Evolutionary conservation across 352 stramenopile genomes (phyloP), one percentile per base, ranked within the genome.

Genomic region (Globisporangium canariense): DNA sequence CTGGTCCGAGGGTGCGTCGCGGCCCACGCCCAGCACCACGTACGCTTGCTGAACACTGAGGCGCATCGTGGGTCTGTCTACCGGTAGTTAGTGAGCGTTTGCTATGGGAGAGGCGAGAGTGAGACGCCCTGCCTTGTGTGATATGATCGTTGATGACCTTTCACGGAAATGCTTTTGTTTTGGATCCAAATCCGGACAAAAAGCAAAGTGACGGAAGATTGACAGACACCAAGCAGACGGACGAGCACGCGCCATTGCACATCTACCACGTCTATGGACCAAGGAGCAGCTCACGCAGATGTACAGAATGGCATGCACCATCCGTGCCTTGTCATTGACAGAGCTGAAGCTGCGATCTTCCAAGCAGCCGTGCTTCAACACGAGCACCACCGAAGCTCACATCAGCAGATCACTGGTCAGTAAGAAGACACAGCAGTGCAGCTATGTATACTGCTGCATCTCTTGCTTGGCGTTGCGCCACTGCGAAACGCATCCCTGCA

Each of bases 1-100:
- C 43, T 86, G 60, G 9, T 88, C 75, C 5, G 76, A 55, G 9
- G 65, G 70, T 16, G 80, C 78, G 47, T 76, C 71, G 32, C 69
- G 59, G 5, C 60, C 16, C 47, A 89, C 69, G 5, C 75, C 79
- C n/a, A 91, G 68, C 43, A 69, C 73, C 16, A 25, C 59, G 70
- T 70, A 80, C 28, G 81, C 77, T 47, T 85, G 71, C 54, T 78
- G 66, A 54, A 88, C 65, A 20, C 74, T 73, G 20, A 83, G 54
- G 20, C 64, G 67, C 65, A 78, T 76, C 11, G 30, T 45, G 28
- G 7, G 10, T 20, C 49, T 28, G 13, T 28, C n/a, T 41, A 20
- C 36, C 9, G 9, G 34, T 40, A 34, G 5, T n/a, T 46, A 20
- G 5, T 7, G 14, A n/a, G 18, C 32, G 32, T 0, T 36, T 36